These are phyloP conservation scores for Cicer bijugum DNA, from an alignment of 306 rosid genomes.

Conservation along the genomic window DNA sequence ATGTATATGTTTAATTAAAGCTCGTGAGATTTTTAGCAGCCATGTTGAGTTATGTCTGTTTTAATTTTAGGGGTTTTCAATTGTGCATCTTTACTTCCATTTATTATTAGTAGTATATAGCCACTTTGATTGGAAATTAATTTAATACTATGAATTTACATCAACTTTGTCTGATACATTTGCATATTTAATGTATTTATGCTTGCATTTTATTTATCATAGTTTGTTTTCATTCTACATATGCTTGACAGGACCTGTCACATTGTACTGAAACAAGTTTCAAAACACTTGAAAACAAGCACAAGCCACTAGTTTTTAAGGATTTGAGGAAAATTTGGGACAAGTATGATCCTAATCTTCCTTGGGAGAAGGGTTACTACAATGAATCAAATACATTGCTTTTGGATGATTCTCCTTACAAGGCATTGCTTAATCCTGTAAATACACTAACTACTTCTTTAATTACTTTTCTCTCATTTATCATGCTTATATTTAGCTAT, in stretches of 20 bases:
- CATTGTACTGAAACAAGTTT: slow-evolving; percentile 65
- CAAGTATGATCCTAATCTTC: slow-evolving; percentile 71
- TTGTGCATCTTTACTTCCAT: background rate
- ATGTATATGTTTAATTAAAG: too few species aligned
- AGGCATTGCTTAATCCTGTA: slow-evolving; percentile 84
- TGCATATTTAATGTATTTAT: background rate
- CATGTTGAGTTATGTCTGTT: background rate
- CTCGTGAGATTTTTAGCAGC: background rate
- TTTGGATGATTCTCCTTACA: slow-evolving; percentile 91
- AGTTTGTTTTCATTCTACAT: background rate
- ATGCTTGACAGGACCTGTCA: slow-evolving; percentile 59
- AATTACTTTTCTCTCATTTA: background rate
- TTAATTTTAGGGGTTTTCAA: background rate
- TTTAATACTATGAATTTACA: background rate
- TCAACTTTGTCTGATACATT: slow-evolving; percentile 11
- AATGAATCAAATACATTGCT: slow-evolving; percentile 70
- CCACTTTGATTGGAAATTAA: background rate
- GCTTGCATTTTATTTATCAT: background rate
- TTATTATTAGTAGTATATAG: background rate
- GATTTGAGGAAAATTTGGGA: slow-evolving; percentile 84
- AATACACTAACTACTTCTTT: background rate
- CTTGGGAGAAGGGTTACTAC: slow-evolving; percentile 74
- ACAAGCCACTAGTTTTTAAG: slow-evolving; percentile 72
- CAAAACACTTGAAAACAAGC: slow-evolving; percentile 65
- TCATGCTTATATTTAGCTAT: background rate